Conservation (phyloP, 208 protist genomes). For the Leishmania turanica region DNA sequence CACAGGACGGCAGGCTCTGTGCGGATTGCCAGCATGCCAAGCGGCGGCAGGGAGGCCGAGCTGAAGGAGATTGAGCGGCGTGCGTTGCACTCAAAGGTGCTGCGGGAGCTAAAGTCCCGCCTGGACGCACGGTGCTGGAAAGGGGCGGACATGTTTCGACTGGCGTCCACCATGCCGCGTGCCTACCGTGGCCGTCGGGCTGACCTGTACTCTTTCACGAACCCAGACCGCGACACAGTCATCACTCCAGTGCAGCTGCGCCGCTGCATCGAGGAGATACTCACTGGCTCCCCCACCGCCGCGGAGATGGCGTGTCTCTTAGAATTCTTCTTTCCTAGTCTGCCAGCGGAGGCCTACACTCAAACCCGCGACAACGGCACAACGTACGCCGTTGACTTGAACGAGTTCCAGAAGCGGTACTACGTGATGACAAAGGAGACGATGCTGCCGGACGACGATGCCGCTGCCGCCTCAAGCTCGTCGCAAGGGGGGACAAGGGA, state of each 20-base stretch:
- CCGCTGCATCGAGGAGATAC: constrained; percentile 82
- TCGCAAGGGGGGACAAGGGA: neutral
- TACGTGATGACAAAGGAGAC: constrained; percentile 66
- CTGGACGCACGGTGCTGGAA: constrained; percentile 78
- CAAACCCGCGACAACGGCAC: constrained; percentile 53
- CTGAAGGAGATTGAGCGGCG: constrained; percentile 50
- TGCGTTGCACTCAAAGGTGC: constrained; percentile 44
- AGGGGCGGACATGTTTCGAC: constrained; percentile 85
- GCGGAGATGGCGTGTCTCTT: constrained; percentile 76
- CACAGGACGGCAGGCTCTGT: constrained; percentile 12
- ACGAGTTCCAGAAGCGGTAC: constrained; percentile 77
- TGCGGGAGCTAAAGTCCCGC: constrained; percentile 59
- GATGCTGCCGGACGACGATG: constrained; percentile 37
- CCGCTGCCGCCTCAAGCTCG: neutral
- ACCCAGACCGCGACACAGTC: constrained; percentile 73
- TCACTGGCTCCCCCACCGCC: constrained; percentile 55
- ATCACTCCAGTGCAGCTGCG: constrained; percentile 89
- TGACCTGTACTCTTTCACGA: constrained; percentile 76
- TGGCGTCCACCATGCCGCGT: constrained; percentile 86
- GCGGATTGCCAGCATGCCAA: constrained; percentile 19
- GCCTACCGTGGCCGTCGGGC: constrained; percentile 65
- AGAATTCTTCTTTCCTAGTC: constrained; percentile 83
- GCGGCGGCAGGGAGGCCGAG: constrained; percentile 38
- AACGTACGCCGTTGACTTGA: constrained; percentile 60
- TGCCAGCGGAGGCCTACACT: constrained; percentile 66